Base-by-base conservation (phyloP, 768 basidiomycete genomes). In the Lyophyllum decastes region DNA sequence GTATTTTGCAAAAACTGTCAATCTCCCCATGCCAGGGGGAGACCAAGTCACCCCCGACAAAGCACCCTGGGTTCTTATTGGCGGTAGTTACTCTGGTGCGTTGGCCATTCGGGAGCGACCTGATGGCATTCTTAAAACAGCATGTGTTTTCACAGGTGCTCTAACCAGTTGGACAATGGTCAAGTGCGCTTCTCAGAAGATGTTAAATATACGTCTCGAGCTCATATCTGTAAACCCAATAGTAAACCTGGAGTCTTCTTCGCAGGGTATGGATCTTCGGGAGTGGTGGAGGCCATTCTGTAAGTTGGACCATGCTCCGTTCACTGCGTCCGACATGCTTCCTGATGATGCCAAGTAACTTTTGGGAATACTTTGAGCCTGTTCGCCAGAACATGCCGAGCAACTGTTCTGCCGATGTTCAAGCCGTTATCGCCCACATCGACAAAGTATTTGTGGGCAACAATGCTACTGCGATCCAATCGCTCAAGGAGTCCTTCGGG, bases 311-410 rank as follows among this genome's bases (percentile, higher is more conserved):
- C 24, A 19, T 4, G 16, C 25, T 49, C 34, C 9, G 17, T 21
- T 22, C 58, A 17, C 30, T 19, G 61, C 19, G 38, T 49, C 35
- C 24, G 25, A 21, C 21, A 43, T 2, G 27, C 17, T 11, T 19
- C 12, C 4, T 12, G 26, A 16, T 7, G 19, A 44, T 24, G 48
- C 52, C 33, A 48, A 55, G 59, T 62, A 82, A 87, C 66, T 87
- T 83, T 65, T 89, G 86, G 86, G 76, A 75, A 60, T 92, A 90
- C 64, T 90, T 88, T 68, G 88, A 89, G 58, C 88, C 88, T 12
- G 82, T 88, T 61, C 83, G 83, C 16, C 75, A 82, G 61, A 73
- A 82, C 64, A 90, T 89, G 87, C 85, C 88, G 2, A 49, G 64
- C 60, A 91, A 92, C 68, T 92, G 90, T 71, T 89, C 88, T 8